Evolutionary conservation across 371 early-diverging fungal genomes (phyloP), one percentile per base, ranked within the genome.

Genomic region (Phascolomyces articulosus): DNA sequence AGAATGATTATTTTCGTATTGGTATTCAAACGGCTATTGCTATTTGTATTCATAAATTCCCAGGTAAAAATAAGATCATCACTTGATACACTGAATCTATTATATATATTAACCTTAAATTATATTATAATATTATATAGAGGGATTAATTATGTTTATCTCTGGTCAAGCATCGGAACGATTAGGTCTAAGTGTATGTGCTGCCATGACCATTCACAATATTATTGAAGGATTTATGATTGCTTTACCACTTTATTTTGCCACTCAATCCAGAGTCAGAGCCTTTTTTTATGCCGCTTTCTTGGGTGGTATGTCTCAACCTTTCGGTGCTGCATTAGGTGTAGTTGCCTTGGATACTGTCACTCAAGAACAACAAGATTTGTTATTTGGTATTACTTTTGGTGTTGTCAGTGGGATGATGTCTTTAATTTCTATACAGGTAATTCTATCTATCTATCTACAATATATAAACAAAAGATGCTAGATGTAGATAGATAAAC

Each of bases 11-110:
- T 18, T 63, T 64, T 40, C 49, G 73, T 31, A 86, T 90, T 53
- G 93, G 90, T 31, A 74, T 91, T 49, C 91, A 93, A 64, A 91
- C 92, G n/a, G 91, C 92, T 9, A 75, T 91, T 24, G 91, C 93
- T 16, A 88, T 93, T 40, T 87, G 89, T 11, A 73, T 92, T 11
- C 94, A 92, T 78, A 93, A 93, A 77, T 85, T 91, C 57, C 91
- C 92, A 67, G 88, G 85, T 82, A 79, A 70, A 56, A 63, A 49
- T 51, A 57, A 38, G 28, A 15, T 11, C 16, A 44, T 8, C 16
- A 15, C 4, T n/a, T n/a, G n/a, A n/a, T n/a, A n/a, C n/a, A n/a
- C n/a, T n/a, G n/a, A n/a, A n/a, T n/a, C n/a, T n/a, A n/a, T n/a
- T n/a, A n/a, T n/a, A n/a, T n/a, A n/a, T n/a, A n/a, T n/a, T n/a